Evolutionary conservation across 1,139 yeast species (phyloP).

Genomic region (Suhomyces bolitotheri): DNA sequence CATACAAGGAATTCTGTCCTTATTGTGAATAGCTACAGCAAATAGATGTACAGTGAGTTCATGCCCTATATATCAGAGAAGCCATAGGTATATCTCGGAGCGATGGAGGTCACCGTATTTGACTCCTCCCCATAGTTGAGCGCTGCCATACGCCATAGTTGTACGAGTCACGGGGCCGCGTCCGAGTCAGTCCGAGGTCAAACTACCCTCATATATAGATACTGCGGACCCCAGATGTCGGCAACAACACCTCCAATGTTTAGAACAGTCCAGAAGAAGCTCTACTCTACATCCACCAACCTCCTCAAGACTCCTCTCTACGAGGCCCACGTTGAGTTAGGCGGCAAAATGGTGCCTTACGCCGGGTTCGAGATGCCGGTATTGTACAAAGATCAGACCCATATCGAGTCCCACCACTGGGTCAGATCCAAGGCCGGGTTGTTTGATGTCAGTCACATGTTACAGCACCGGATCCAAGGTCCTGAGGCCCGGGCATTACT

Average conservation of each 20-base stretch:
- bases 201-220: conserved; percentile 2
- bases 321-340: conserved; percentile 73
- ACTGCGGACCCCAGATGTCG: conserved; percentile 2
- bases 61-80: too few relatives aligned
- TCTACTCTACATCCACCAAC: conserved; percentile 26
- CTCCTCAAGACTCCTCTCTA: conserved; percentile 73
- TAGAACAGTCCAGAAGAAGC: conserved; percentile 17
- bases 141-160: too few relatives aligned
- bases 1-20: too few relatives aligned
- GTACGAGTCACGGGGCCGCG: not conserved
- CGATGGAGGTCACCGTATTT: too few relatives aligned
- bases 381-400: conserved; percentile 75
- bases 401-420: conserved; percentile 93
- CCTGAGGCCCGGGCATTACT: conserved; percentile 66
- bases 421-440: conserved; percentile 84
- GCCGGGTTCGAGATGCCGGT: conserved; percentile 97
- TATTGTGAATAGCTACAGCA: too few relatives aligned
- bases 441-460: conserved; percentile 96
- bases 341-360: conserved; percentile 91
- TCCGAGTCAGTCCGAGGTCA: conserved; percentile 10
- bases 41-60: too few relatives aligned
- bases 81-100: too few relatives aligned
- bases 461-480: conserved; percentile 80
- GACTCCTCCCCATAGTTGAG: too few relatives aligned
- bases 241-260: conserved; percentile 9